A percentile compares a stretch with the other conserved stretches of the same genome.
Conservation (phyloP, 345 rosid species). For the Citrus trifoliata region DNA sequence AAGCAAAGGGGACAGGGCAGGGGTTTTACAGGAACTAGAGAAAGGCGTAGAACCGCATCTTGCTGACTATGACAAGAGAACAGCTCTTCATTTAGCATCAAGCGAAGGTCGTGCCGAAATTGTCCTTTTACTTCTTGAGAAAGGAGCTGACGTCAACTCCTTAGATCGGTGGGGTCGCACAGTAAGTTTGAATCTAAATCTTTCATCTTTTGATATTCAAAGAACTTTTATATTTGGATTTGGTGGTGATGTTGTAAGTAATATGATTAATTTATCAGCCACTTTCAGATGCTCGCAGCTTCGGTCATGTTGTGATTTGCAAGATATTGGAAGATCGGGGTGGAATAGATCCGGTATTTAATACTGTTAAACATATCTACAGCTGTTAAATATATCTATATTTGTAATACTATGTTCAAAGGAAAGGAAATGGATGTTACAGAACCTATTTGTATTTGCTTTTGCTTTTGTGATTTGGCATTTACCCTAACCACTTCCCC, state of each 20-base stretch:
- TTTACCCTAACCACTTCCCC: background rate
- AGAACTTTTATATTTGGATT: background rate
- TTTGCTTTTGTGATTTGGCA: background rate
- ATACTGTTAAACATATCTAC: background rate
- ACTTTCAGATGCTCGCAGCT: slow-evolving; percentile 54
- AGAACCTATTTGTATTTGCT: background rate
- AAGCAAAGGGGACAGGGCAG: slow-evolving; percentile 43
- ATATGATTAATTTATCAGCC: slow-evolving; percentile 38
- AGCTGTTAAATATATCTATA: background rate
- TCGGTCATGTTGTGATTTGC: slow-evolving; percentile 44
- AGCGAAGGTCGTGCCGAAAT: slow-evolving; percentile 56
- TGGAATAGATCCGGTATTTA: slow-evolving; percentile 57
- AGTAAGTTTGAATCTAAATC: slow-evolving; percentile 32
- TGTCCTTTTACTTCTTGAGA: slow-evolving; percentile 50
- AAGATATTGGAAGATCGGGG: slow-evolving; percentile 43
- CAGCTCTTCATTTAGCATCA: slow-evolving; percentile 68
- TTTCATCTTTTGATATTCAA: background rate
- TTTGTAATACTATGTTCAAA: background rate
- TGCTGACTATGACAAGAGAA: slow-evolving; percentile 58
- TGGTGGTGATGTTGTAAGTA: slow-evolving; percentile 2
- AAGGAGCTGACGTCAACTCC: slow-evolving; percentile 56
- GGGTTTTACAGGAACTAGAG: slow-evolving; percentile 51
- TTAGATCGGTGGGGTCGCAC: slow-evolving; percentile 67
- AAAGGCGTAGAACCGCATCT: slow-evolving; percentile 47
- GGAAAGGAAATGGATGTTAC: background rate